A percentile compares a stretch with the other conserved stretches of the same genome.
Evolutionary conservation across 1,139 yeast species (phyloP).

Genomic region (Geotrichum bryndzae): DNA sequence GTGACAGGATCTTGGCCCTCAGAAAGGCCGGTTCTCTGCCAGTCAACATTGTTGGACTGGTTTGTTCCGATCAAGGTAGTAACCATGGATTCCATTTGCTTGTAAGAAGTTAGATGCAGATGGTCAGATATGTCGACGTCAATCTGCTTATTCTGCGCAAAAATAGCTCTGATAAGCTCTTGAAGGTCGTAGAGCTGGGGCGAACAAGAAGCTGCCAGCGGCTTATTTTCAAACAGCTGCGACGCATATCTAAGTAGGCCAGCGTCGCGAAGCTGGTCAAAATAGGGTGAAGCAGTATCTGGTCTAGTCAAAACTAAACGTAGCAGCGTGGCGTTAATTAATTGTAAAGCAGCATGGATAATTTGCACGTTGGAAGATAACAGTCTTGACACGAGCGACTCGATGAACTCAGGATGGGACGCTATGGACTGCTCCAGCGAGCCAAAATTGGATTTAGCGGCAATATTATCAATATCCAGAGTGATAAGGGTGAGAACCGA

Average conservation of each 20-base stretch:
- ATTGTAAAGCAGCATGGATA: slow-evolving; percentile 27
- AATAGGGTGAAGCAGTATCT: slow-evolving; percentile 23
- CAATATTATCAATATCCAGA: slow-evolving; percentile 23
- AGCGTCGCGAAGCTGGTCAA: slow-evolving; percentile 25
- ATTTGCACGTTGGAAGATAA: slow-evolving; percentile 24
- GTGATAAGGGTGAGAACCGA: slow-evolving; percentile 27
- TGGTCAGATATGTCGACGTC: slow-evolving; percentile 21
- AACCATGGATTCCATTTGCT: slow-evolving; percentile 23
- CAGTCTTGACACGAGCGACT: slow-evolving; percentile 24
- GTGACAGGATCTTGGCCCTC: slow-evolving; percentile 23
- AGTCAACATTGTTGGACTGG: slow-evolving; percentile 22
- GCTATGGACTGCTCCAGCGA: slow-evolving; percentile 23
- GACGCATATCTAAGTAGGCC: slow-evolving; percentile 27
- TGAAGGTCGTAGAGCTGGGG: slow-evolving; percentile 30
- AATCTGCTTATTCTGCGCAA: slow-evolving; percentile 23
- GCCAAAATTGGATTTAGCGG: slow-evolving; percentile 19
- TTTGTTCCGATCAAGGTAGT: slow-evolving; percentile 26
- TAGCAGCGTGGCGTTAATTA: slow-evolving; percentile 25
- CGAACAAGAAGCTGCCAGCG: slow-evolving; percentile 26
- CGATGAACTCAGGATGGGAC: slow-evolving; percentile 21
- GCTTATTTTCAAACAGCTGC: slow-evolving; percentile 26
- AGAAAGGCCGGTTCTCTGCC: slow-evolving; percentile 29
- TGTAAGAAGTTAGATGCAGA: slow-evolving; percentile 23
- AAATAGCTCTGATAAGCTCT: slow-evolving; percentile 27
- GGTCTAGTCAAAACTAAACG: slow-evolving; percentile 24